Percentiles rank a stretch among this genome's conserved stretches.
Conservation (phyloP, 2,329 filamentous ascomycete genomes). For the Zymoseptoria pseudotritici region DNA sequence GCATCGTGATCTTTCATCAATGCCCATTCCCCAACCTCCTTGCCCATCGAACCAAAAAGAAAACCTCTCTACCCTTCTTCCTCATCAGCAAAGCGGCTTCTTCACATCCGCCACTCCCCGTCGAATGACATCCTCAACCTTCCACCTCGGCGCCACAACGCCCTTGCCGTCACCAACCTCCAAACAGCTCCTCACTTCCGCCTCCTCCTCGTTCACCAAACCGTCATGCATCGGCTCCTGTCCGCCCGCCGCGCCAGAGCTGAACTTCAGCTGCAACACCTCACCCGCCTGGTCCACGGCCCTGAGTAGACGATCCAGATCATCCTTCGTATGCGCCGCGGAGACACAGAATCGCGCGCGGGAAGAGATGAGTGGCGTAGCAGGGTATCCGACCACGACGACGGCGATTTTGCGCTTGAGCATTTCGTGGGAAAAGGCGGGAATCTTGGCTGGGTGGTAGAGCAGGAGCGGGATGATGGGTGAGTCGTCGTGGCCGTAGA, state of each 20-base stretch:
- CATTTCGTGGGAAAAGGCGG: constrained; percentile 98
- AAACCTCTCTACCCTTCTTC: neutral
- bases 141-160: constrained; percentile 69
- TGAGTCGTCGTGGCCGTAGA: constrained; percentile 95
- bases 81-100: constrained; percentile 44
- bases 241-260: constrained; percentile 88
- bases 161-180: constrained; percentile 42
- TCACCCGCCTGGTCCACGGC: constrained; percentile 93
- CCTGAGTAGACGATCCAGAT: constrained; percentile 78
- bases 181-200: constrained; percentile 50
- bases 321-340: constrained; percentile 95
- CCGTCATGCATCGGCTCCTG: constrained; percentile 67
- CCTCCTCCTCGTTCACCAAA: constrained; percentile 63
- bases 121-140: constrained; percentile 64
- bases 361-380: constrained; percentile 89
- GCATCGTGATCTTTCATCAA: neutral
- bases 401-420: constrained; percentile 94
- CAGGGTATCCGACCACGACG: constrained; percentile 94
- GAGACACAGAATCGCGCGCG: constrained; percentile 94
- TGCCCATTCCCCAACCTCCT: neutral
- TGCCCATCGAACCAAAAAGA: neutral
- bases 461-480: constrained; percentile 91
- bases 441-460: constrained; percentile 98
- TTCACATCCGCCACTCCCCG: constrained; percentile 70
- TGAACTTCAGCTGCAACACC: constrained; percentile 90